Conservation (phyloP, 345 rosid species). For the Cardiospermum halicacabum region DNA sequence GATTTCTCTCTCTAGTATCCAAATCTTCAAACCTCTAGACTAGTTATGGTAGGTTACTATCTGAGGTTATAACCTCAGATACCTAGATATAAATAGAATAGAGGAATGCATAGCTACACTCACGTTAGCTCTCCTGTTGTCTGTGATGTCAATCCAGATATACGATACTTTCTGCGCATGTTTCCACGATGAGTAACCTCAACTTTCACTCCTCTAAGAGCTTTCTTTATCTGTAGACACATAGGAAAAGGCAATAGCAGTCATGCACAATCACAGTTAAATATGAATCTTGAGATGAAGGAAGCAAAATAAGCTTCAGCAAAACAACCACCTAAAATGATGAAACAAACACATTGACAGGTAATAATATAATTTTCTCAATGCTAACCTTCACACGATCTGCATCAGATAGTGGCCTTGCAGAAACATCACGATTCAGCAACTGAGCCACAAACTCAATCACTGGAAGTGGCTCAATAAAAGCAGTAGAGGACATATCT, state of each 20-base stretch:
- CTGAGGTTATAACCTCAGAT: too few relatives aligned
- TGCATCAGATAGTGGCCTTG: constrained; percentile 81
- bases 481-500: constrained; percentile 98
- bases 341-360: background rate
- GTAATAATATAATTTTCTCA: background rate
- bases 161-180: constrained; percentile 93
- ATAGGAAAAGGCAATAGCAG: background rate
- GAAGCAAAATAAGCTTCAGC: background rate
- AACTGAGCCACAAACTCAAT: constrained; percentile 65
- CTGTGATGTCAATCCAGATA: constrained; percentile 83
- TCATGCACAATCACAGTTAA: background rate
- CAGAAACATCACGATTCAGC: constrained; percentile 61
- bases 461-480: constrained; percentile 85
- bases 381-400: constrained; percentile 82
- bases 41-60: too few relatives aligned
- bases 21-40: too few relatives aligned
- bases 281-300: too few relatives aligned
- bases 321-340: background rate
- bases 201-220: constrained; percentile 86
- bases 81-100: too few relatives aligned
- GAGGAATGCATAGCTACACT: constrained; percentile 21
- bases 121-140: constrained; percentile 89
- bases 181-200: constrained; percentile 95
- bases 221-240: constrained; percentile 70
- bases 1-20: too few relatives aligned